These are phyloP conservation scores for Cladosporium sp. DNA, from an alignment of 2,329 filamentous ascomycete species.

Conservation along the genomic window DNA sequence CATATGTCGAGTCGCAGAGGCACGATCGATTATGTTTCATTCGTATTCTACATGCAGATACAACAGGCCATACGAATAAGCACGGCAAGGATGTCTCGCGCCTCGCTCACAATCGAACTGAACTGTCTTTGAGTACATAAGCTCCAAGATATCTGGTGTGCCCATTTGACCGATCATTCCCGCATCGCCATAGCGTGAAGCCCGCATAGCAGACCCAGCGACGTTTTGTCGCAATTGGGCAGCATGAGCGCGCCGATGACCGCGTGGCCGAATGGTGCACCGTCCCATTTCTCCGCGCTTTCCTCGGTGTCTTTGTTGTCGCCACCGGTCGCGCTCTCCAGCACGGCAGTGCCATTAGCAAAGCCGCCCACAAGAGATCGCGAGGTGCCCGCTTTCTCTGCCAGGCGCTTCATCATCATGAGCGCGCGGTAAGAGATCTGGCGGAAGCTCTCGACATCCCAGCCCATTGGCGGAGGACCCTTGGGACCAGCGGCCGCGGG, in stretches of 20 bases:
- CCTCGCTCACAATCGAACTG: no score
- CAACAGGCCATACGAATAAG: background rate
- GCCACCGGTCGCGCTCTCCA: background rate
- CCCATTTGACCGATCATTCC: background rate
- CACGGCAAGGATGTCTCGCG: no score
- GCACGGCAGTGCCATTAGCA: constrained; percentile 11
- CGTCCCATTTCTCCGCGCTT: constrained; percentile 33
- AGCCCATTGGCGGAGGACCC: constrained; percentile 20
- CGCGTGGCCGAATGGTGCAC: constrained; percentile 41
- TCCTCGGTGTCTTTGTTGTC: constrained; percentile 16
- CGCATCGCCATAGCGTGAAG: constrained; percentile 29
- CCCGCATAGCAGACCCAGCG: constrained; percentile 36
- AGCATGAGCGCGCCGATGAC: constrained; percentile 42
- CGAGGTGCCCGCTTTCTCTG: constrained; percentile 34
- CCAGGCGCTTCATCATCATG: constrained; percentile 41
- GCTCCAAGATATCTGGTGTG: no score
- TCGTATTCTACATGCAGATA: background rate
- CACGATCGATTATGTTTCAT: background rate
- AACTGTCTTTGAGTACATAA: no score
- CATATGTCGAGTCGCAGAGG: no score
- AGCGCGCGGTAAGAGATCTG: constrained; percentile 39
- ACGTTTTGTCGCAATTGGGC: constrained; percentile 37
- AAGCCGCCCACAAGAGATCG: constrained; percentile 20
- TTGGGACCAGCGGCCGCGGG: constrained; percentile 12
- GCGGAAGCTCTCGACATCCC: constrained; percentile 28